A percentile compares a stretch with the other conserved stretches of the same genome.
Conservation (phyloP, 495 filamentous ascomycete genomes). For the Pyrenula massariospora region DNA sequence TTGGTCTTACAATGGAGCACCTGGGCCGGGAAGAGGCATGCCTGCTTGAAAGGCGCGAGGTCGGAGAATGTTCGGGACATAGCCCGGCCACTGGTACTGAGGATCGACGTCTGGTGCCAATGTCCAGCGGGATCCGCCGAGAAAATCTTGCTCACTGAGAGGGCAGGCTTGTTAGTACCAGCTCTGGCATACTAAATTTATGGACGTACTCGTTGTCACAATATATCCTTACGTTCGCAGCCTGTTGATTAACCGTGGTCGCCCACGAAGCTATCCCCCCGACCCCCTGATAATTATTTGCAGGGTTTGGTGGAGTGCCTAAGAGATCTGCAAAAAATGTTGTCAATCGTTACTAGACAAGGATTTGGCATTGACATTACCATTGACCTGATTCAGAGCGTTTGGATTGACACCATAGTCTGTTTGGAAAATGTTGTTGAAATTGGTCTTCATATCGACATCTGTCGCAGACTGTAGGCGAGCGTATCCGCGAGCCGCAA, state of each 20-base stretch:
- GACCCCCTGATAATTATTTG: too few species aligned
- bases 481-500: background rate
- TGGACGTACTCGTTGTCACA: background rate
- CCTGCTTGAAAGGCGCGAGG: background rate
- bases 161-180: background rate
- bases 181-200: background rate
- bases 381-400: background rate
- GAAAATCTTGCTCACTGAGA: background rate
- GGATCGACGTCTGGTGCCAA: background rate
- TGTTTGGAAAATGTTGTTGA: background rate
- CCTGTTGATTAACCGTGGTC: background rate
- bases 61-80: background rate
- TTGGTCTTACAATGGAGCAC: background rate
- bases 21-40: background rate
- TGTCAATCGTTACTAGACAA: background rate
- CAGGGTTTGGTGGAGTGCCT: too few species aligned
- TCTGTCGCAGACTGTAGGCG: background rate
- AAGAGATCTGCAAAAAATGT: background rate
- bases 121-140: background rate
- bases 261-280: background rate
- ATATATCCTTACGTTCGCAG: background rate
- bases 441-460: background rate
- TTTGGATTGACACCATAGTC: background rate
- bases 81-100: background rate
- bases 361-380: background rate